Evolutionary conservation across 2,329 filamentous ascomycete species (phyloP), one percentile per base, ranked within the genome.

Genomic region (Aspergillus phoenicis): DNA sequence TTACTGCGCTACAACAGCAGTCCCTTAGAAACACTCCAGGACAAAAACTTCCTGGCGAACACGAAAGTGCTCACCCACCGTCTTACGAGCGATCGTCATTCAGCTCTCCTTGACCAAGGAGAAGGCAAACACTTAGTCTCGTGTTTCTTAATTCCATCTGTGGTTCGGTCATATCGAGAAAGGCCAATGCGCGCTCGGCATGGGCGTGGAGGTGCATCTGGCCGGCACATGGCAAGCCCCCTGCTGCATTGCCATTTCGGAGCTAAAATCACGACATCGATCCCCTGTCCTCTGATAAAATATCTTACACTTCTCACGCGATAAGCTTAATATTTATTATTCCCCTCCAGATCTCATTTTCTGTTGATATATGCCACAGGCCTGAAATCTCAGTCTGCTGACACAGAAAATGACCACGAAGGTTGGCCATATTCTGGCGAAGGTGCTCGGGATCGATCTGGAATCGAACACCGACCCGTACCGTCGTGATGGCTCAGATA

Each of bases 261-360:
- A 49, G 47, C 47, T 49, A 49, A 49, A 49, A 49, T 49, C 47
- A 49, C 47, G 47, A 49, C 47, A 49, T 49, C 47, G 47, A 26
- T 17, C 45, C 22, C 45, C 45, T 30, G 47, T 17, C 4, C 24
- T 49, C 22, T 28, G 47, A 49, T 28, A 45, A 45, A 22, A 22
- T 22, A 22, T 20, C 17, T 11, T 2, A 10, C 20, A 45, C 20
- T 22, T 22, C 39, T 43, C 41, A 45, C 41, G 22, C 17, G 17
- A 49, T 49, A 17, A 28, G 26, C 47, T 49, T n/a, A n/a, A 49
- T 5, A 28, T n/a, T n/a, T 28, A 24, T 28, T 28, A 26, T 33
- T 49, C n/a, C 47, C 24, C 13, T 17, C 26, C n/a, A 8, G 17
- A 49, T 49, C 24, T n/a, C 13, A 13, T 26, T 30, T 6, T n/a